Conservation (phyloP, 257 asterid genomes). For the Plantago ovata region DNA sequence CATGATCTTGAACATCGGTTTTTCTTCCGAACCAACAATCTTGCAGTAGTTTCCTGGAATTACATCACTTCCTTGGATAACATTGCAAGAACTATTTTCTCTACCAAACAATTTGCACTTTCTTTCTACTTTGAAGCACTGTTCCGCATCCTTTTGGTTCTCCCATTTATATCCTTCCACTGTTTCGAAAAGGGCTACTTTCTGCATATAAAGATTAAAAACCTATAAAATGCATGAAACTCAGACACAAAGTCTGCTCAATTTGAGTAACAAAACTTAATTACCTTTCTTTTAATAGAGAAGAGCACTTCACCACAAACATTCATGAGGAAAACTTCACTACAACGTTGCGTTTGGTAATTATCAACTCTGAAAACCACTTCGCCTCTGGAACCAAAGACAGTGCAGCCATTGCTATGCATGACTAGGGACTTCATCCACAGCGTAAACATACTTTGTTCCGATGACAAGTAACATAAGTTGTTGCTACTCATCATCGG, state of each 20-base stretch:
- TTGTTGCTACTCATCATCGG: conserved; percentile 5
- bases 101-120: conserved; percentile 27
- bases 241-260: too few species aligned
- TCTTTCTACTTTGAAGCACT: conserved; percentile 54
- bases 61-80: conserved; percentile 29
- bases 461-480: conserved; percentile 23
- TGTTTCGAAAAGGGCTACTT: conserved; percentile 29
- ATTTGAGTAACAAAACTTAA: neutral
- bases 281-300: conserved; percentile 66
- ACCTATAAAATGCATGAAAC: too few species aligned
- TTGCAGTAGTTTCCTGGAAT: conserved; percentile 23
- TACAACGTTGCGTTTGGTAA: conserved; percentile 53
- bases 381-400: conserved; percentile 57
- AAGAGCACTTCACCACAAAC: conserved; percentile 54
- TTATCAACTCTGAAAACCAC: conserved; percentile 70
- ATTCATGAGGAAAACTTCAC: conserved; percentile 68
- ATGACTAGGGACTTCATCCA: conserved; percentile 90
- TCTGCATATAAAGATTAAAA: conserved; percentile 35
- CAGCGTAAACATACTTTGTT: conserved; percentile 50
- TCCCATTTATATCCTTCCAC: conserved; percentile 59
- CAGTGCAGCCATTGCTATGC: conserved; percentile 81
- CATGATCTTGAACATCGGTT: conserved; percentile 41
- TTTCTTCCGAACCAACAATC: conserved; percentile 42
- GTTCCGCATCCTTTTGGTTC: conserved; percentile 26
- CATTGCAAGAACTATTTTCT: conserved; percentile 29